A percentile compares a stretch with the other conserved stretches of the same genome.
phyloP scores from a whole-genome alignment of 352 stramenopile species.

The Aphanomyces stellatus region DNA sequence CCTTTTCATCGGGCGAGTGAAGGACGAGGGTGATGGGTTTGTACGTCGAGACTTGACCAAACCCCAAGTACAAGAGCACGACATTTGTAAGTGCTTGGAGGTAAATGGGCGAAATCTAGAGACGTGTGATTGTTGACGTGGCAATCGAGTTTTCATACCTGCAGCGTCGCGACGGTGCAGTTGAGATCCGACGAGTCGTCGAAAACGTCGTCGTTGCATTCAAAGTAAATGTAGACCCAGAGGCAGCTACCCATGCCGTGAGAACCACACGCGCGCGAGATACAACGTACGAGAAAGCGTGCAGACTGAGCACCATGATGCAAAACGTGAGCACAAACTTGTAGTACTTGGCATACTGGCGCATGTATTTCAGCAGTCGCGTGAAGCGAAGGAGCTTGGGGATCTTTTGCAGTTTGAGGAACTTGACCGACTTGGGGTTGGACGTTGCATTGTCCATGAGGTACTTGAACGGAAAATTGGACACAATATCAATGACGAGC shows the following conservation, averaged over 20 bases:
- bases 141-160: too few species aligned
- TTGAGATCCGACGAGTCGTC: not conserved
- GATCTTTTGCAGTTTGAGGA: constrained; percentile 80
- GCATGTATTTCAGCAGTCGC: constrained; percentile 62
- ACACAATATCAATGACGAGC: constrained; percentile 79
- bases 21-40: constrained; percentile 41
- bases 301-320: constrained; percentile 49
- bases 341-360: constrained; percentile 81
- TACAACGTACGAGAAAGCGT: constrained; percentile 44
- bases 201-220: constrained; percentile 33
- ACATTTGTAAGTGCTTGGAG: constrained; percentile 65
- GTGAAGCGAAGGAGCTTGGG: constrained; percentile 70
- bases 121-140: too few species aligned
- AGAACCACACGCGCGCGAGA: not conserved
- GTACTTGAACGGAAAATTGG: constrained; percentile 70
- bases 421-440: constrained; percentile 60
- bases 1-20: constrained; percentile 29
- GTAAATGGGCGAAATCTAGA: constrained; percentile 49
- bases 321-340: constrained; percentile 66
- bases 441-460: constrained; percentile 42
- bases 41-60: constrained; percentile 54
- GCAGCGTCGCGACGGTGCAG: not conserved
- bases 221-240: constrained; percentile 30
- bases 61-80: constrained; percentile 73
- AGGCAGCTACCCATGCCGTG: constrained; percentile 29